phyloP scores from a whole-genome alignment of 306 rosid genomes.

The Quercus variabilis region DNA sequence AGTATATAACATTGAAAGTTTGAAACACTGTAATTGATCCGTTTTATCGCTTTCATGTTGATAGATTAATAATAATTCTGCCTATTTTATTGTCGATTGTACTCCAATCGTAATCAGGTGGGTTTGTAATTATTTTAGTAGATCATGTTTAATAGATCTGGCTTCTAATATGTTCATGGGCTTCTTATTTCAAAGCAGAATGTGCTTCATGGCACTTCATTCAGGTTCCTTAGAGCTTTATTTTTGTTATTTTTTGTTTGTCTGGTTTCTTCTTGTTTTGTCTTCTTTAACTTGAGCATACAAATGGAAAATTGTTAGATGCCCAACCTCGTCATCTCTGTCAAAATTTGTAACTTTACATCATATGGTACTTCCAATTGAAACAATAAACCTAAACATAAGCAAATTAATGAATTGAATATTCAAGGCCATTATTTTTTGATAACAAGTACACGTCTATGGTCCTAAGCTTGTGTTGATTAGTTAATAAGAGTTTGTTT shows the following conservation, averaged over 20 bases:
- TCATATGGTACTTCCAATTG: background rate
- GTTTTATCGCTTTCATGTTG: too few species aligned
- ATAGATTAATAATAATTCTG: background rate
- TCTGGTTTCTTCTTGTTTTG: background rate
- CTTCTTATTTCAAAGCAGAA: background rate
- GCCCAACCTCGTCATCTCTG: too few species aligned
- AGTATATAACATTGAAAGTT: too few species aligned
- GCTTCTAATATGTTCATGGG: background rate
- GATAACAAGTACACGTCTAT: background rate
- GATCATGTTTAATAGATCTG: background rate
- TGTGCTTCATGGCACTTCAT: too few species aligned
- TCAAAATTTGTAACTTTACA: background rate
- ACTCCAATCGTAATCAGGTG: background rate
- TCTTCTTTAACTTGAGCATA: background rate
- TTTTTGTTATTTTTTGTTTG: background rate
- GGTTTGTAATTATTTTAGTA: background rate
- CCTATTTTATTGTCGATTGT: background rate
- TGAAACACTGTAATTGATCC: too few species aligned
- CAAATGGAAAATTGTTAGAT: too few species aligned
- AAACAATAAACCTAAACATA: background rate
- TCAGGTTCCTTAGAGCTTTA: background rate
- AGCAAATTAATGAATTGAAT: background rate
- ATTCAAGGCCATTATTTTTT: too few species aligned
- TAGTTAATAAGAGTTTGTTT: background rate
- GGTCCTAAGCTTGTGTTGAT: background rate